Conservation (phyloP, 2,329 filamentous ascomycete genomes). For the Cephalotrichum gorgonifer region DNA sequence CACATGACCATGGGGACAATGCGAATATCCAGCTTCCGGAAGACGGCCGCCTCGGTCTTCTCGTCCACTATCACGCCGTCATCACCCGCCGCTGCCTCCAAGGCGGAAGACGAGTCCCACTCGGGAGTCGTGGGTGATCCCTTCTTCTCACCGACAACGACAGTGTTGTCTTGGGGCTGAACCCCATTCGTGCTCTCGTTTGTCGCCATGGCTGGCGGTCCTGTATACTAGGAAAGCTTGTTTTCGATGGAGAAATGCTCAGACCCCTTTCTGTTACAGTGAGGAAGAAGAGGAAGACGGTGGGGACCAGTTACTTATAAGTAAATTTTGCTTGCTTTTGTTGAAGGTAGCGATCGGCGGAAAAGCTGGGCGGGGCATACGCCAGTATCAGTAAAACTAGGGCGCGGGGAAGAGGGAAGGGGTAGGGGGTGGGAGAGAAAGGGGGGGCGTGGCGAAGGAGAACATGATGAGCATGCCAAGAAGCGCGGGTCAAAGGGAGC, state of each 20-base stretch:
- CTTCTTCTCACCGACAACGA: conserved; percentile 1
- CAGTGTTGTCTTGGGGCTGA: neutral
- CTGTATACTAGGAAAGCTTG: neutral
- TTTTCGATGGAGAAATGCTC: neutral
- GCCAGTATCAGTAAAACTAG: neutral
- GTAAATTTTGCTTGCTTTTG: too few species aligned
- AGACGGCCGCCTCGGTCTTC: neutral
- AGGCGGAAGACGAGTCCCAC: neutral
- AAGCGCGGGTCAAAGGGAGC: too few species aligned
- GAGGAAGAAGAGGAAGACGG: neutral
- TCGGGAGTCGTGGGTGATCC: neutral
- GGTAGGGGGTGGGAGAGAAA: too few species aligned
- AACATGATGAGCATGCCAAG: too few species aligned
- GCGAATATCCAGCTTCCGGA: conserved; percentile 18
- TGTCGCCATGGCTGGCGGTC: neutral
- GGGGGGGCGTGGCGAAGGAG: too few species aligned
- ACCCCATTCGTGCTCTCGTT: neutral
- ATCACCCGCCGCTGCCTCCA: neutral
- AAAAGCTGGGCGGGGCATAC: neutral
- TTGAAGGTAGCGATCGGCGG: too few species aligned
- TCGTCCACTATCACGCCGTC: neutral
- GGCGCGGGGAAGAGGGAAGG: neutral
- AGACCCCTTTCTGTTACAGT: neutral
- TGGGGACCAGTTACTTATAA: neutral
- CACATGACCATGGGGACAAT: conserved; percentile 21